phyloP scores from a whole-genome alignment of 2,329 filamentous ascomycete species.

The Knufia fluminis region DNA sequence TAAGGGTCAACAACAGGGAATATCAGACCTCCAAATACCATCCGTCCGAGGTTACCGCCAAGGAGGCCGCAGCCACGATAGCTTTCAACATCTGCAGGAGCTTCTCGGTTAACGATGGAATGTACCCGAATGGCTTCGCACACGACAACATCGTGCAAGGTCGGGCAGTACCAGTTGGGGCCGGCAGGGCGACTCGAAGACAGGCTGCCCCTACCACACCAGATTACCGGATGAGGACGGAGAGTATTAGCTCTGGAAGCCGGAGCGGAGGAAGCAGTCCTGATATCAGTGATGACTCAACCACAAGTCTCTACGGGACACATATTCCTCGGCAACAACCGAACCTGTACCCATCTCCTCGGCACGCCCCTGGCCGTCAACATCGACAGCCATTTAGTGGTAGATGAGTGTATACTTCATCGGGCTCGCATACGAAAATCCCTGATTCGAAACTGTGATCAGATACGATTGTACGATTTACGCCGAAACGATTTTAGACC shows the following conservation, averaged over 20 bases:
- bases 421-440: no score
- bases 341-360: conserved; percentile 12
- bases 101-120: conserved; percentile 93
- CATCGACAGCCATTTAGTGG: neutral
- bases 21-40: conserved; percentile 87
- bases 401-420: no score
- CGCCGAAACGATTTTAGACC: neutral
- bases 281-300: conserved; percentile 17
- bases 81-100: conserved; percentile 97
- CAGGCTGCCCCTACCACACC: conserved; percentile 48
- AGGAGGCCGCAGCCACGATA: conserved; percentile 88
- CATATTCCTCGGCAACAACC: conserved; percentile 13
- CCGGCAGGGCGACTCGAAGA: conserved; percentile 39
- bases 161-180: conserved; percentile 55
- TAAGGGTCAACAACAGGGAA: conserved; percentile 91
- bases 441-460: neutral
- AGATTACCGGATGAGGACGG: conserved; percentile 21
- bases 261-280: conserved; percentile 20
- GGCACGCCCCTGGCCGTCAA: neutral
- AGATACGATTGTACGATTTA: neutral
- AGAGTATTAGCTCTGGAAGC: conserved; percentile 17
- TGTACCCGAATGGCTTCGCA: conserved; percentile 54
- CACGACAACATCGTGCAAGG: conserved; percentile 50
- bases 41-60: conserved; percentile 70
- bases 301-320: conserved; percentile 10